Evolutionary conservation across 768 basidiomycete species (phyloP).

Genomic region (Calvatia gigantea): DNA sequence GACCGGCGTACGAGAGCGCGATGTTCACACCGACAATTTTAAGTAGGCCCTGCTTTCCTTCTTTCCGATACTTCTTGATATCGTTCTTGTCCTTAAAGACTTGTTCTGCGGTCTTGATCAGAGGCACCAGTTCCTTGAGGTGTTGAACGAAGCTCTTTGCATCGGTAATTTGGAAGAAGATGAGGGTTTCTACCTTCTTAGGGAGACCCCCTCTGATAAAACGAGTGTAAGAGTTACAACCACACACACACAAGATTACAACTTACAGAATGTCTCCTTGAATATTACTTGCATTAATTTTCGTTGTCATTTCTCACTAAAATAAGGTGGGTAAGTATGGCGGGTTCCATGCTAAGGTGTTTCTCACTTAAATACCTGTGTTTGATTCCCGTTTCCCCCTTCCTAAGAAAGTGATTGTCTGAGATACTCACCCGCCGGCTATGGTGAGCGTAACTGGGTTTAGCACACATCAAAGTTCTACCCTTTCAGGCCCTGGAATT

Average conservation of each 20-base stretch:
- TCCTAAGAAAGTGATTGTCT: neutral
- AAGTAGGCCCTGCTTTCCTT: conserved; percentile 28
- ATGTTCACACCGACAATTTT: conserved; percentile 47
- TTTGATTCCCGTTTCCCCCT: neutral
- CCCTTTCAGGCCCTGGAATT: too few relatives aligned
- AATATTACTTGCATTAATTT: conserved; percentile 26
- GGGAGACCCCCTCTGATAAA: conserved; percentile 44
- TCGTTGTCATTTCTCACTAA: neutral
- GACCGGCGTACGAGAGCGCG: conserved; percentile 48
- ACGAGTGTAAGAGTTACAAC: neutral
- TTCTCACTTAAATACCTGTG: neutral
- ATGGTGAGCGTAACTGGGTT: too few relatives aligned
- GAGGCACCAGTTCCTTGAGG: conserved; percentile 36
- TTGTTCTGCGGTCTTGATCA: conserved; percentile 44
- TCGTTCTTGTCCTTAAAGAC: conserved; percentile 36
- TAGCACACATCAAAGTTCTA: too few relatives aligned
- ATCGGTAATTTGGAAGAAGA: conserved; percentile 51
- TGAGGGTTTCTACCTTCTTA: conserved; percentile 49
- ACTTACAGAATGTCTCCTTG: conserved; percentile 47
- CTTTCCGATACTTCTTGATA: conserved; percentile 37
- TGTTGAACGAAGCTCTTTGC: conserved; percentile 38
- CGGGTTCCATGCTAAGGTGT: neutral
- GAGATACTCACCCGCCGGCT: neutral
- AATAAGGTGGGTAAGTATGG: neutral
- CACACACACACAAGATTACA: neutral